Evolutionary conservation across 2,329 filamentous ascomycete genomes (phyloP), one percentile per base, ranked within the genome.

Genomic region (Pseudogymnoascus sp.): DNA sequence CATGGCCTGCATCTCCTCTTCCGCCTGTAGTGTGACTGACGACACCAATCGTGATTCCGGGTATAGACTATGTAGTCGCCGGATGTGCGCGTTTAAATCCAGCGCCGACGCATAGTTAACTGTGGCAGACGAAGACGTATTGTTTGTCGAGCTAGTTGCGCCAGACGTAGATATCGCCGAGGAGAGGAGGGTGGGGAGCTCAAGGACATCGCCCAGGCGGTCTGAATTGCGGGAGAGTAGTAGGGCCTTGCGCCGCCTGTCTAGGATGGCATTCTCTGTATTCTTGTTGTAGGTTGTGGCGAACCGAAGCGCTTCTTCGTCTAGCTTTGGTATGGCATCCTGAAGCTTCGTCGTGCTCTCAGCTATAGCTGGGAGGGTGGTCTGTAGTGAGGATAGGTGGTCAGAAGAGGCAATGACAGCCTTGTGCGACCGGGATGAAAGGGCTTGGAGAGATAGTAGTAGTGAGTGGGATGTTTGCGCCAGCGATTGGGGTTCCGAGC

Each of bases 11-110:
- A 97, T 95, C 35, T 90, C 89, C 59, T 84, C 84, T 67, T 96
- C 90, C 8, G 92, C 89, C 71, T 96, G 90, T 2, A 75, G 71
- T 8, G 85, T 79, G 18, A 97, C 85, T 21, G 87, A 86, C 15
- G 79, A 78, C 23, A 97, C 81, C 41, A 97, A 77, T 0, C 82
- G 76, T 0, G 91, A 96, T 58, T 85, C 78, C 0, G 92, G 88
- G 70, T 96, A 95, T 26, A 97, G 77, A 0, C 85, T 83, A 62
- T 91, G 85, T 5, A 99, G 78, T 6, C 94, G 84, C 66, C 90
- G 89, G 70, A 96, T 94, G 71, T 97, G 94, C n/a, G 89, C 87
- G 70, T 95, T 88, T 2, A 99, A 79, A 72, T 99, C 94, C 33
- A 99, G 78, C 0, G 92, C 92, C 0, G 90, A 89, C 2, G 91